Base-by-base conservation (phyloP, 2,329 filamentous ascomycete species). In the Trichophyton equinum region DNA sequence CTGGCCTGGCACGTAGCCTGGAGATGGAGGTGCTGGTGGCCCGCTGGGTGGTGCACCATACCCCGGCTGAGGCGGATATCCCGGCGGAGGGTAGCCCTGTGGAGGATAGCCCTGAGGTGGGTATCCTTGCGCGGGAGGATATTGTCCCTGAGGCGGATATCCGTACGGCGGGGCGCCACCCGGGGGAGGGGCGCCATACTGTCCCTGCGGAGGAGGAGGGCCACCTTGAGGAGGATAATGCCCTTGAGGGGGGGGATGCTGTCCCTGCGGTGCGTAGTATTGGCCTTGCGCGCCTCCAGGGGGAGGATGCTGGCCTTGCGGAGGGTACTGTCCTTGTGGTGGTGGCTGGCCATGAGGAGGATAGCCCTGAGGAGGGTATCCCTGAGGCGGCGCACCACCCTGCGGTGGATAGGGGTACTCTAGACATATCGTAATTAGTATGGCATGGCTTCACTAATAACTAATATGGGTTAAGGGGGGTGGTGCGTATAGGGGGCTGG, bases 1-100 rank as follows among this genome's bases (percentile, higher is more conserved):
- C 20, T 82, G 81, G 40, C 65, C 62, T 0, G 85, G 79, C 8
- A 85, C 84, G 68, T 94, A 95, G 42, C 89, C 89, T 0, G 81
- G 74, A 0, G 86, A 86, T 0, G 87, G 81, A 3, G 81, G 82
- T 0, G 84, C 84, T 27, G 85, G 55, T 11, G 38, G 44, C 30
- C 30, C 40, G 30, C 15, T 25, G n/a, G 62, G 57, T 11, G 62
- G 61, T 30, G 49, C 53, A 18, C 57, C 62, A 25, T 64, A 63
- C 22, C 56, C 60, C 4, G 44, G 49, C 20, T 58, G 58, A 15
- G 36, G 57, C 13, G 57, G 58, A 27, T 64, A 59, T 2, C 47
- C 60, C 30, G 59, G 63, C 20, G 58, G 58, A 25, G 62, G 60
- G 7, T 60, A 60, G 33, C 64, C 61, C 15, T 60, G 59, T n/a